These are phyloP conservation scores for Chaetomiaceae sp. DNA, from an alignment of 2,329 filamentous ascomycete genomes.

Conservation along the genomic window DNA sequence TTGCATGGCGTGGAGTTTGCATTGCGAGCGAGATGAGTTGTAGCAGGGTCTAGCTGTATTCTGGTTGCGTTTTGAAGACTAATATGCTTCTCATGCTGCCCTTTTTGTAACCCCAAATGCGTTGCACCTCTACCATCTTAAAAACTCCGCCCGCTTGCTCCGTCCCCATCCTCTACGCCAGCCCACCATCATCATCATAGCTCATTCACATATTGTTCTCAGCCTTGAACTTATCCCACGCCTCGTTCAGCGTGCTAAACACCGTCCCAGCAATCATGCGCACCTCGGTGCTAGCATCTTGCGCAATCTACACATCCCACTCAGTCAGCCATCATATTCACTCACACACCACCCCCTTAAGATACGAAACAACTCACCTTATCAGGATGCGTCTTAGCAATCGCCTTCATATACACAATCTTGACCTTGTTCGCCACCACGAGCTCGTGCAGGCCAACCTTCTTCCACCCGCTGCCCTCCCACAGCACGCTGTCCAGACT, in stretches of 20 bases:
- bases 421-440: slow-evolving; percentile 94
- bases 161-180: background rate
- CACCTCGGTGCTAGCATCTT: slow-evolving; percentile 61
- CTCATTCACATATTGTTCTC: slow-evolving; percentile 57
- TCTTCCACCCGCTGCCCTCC: slow-evolving; percentile 93
- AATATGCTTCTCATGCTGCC: background rate
- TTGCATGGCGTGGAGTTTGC: background rate
- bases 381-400: slow-evolving; percentile 96
- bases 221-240: slow-evolving; percentile 68
- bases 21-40: background rate
- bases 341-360: background rate
- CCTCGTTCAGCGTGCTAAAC: slow-evolving; percentile 66
- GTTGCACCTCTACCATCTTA: background rate
- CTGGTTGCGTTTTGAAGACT: background rate
- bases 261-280: slow-evolving; percentile 62
- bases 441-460: slow-evolving; percentile 88
- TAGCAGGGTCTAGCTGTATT: background rate
- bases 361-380: slow-evolving; percentile 64
- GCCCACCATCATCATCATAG: slow-evolving; percentile 1
- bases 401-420: slow-evolving; percentile 98
- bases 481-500: slow-evolving; percentile 87
- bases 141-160: background rate
- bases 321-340: background rate
- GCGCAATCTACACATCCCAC: slow-evolving; percentile 48
- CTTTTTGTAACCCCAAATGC: background rate